phyloP scores from a whole-genome alignment of 2,329 filamentous ascomycete genomes.

The Penicillium corylophilum region DNA sequence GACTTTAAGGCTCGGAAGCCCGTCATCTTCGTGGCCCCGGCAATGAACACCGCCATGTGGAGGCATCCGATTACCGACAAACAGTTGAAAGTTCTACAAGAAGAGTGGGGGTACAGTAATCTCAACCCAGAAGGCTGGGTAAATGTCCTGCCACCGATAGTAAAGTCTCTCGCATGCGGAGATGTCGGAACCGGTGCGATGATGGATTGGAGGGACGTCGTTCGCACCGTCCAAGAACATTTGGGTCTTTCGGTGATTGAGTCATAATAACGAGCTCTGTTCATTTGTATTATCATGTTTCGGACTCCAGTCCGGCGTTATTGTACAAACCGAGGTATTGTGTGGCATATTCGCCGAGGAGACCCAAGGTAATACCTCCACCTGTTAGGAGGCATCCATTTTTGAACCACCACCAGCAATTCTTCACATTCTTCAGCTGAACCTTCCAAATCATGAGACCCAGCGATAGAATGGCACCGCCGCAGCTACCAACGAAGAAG shows the following conservation, averaged over 20 bases:
- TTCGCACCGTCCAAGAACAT: constrained; percentile 59
- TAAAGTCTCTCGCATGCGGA: constrained; percentile 79
- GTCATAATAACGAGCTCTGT: neutral
- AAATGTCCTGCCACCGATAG: constrained; percentile 68
- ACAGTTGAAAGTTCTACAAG: constrained; percentile 67
- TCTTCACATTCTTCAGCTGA: constrained; percentile 54
- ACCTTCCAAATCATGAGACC: constrained; percentile 61
- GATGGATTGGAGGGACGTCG: constrained; percentile 76
- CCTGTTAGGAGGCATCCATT: constrained; percentile 63
- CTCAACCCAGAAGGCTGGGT: constrained; percentile 56
- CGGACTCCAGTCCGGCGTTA: constrained; percentile 6
- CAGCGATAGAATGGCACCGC: constrained; percentile 55
- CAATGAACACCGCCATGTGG: constrained; percentile 94
- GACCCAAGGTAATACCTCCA: constrained; percentile 56
- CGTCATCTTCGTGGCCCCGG: constrained; percentile 71
- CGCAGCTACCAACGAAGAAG: constrained; percentile 59
- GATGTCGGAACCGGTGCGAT: constrained; percentile 81
- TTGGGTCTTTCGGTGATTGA: constrained; percentile 45
- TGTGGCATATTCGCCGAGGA: constrained; percentile 55
- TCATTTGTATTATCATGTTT: constrained; percentile 5
- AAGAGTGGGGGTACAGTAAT: constrained; percentile 67
- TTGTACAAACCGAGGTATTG: constrained; percentile 30
- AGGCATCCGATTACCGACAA: constrained; percentile 74
- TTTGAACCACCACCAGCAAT: constrained; percentile 66
- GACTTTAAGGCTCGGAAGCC: constrained; percentile 47